Evolutionary conservation across 257 asterid genomes (phyloP).

Genomic region (Ophiorrhiza pumila): DNA sequence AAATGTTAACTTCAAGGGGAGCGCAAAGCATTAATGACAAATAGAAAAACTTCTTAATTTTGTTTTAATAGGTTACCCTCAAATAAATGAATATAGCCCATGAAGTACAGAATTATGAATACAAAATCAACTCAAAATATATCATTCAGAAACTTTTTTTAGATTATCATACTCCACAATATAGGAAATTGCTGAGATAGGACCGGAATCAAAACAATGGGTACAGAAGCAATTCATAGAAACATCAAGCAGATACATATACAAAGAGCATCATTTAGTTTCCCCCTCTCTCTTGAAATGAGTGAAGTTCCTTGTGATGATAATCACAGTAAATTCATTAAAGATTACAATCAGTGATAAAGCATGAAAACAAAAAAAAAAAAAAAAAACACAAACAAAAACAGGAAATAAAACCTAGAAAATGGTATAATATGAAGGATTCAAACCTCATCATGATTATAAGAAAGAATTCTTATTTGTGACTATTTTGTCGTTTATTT

Average conservation of each 20-base stretch:
- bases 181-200: neutral
- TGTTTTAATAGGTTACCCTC: neutral
- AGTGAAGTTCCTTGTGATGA: neutral
- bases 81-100: neutral
- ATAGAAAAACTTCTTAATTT: neutral
- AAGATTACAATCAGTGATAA: neutral
- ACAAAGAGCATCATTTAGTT: neutral
- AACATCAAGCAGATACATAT: neutral
- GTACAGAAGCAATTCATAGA: neutral
- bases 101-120: neutral
- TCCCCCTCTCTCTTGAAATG: neutral
- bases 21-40: constrained; percentile 8
- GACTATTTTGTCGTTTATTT: neutral
- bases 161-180: neutral
- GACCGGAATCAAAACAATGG: neutral
- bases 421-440: neutral
- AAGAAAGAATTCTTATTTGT: neutral
- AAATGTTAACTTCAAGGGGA: neutral
- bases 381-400: neutral
- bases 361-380: no score
- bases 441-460: neutral
- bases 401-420: neutral
- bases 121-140: neutral
- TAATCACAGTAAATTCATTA: neutral
- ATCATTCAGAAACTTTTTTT: neutral